Base-by-base conservation (phyloP, 306 rosid genomes). In the Quercus variabilis region DNA sequence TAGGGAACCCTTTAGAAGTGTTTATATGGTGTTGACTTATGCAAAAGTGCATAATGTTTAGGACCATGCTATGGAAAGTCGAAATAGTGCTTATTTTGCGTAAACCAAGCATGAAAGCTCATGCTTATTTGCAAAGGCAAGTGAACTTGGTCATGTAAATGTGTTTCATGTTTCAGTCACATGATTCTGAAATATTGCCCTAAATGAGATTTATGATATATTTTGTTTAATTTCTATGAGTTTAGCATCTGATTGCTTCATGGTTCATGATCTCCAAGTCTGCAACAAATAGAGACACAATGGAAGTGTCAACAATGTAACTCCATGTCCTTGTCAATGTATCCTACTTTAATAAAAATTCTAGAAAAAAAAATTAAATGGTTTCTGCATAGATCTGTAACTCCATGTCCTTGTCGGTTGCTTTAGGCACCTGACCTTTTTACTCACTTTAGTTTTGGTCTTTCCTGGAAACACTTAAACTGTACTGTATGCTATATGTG, bases 171-270 rank as follows among this genome's bases (percentile, higher is more conserved):
- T 62, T 62, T 25, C n/a, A 14, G 10, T 62, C 38, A 14, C 35
- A 26, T 23, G 15, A 62, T 28, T 28, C 41, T 62, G 69, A 18
- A 33, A 26, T 25, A 62, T n/a, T 28, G n/a, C 20, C 20, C 17
- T 14, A 28, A 15, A 13, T 3, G 46, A 67, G 51, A n/a, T 67
- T 18, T 67, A 3, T 21, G 38, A 28, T 64, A 64, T 5, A 30
- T 63, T 19, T 28, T 28, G 9, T 67, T 67, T 67, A 31, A 3
- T 19, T 21, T 31, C 23, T 67, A 6, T 19, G 23, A 18, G 71
- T 67, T 18, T 31, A 67, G 71, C 71, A 18, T 67, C 71, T 7
- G 51, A 67, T 67, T 65, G 21, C 71, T 65, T 65, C 71, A 65
- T 18, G 46, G 71, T 31, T 11, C 71, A 17, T 31, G 71, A 65